Conservation (phyloP, 2,329 filamentous ascomycete genomes). For the Aspergillus sp. region DNA sequence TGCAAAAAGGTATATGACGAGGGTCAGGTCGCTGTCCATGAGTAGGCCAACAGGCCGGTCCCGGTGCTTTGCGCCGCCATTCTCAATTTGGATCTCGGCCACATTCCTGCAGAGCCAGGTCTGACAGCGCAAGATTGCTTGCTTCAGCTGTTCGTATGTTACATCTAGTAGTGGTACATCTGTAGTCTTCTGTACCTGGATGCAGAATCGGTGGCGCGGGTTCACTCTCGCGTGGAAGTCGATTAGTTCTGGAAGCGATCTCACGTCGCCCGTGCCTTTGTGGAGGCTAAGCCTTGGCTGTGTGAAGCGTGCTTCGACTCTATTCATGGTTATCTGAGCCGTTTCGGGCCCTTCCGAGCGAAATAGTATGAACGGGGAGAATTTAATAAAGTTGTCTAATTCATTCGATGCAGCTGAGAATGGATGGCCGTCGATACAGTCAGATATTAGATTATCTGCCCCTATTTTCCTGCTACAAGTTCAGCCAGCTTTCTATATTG, state of each 20-base stretch:
- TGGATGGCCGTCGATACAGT: not conserved
- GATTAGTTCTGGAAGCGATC: not conserved
- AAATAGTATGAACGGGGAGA: no score
- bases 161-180: not conserved
- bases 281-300: no score
- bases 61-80: not conserved
- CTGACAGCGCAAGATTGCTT: not conserved
- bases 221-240: not conserved
- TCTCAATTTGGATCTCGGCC: not conserved
- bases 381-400: not conserved
- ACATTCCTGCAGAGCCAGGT: not conserved
- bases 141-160: not conserved
- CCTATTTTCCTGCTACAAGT: no score
- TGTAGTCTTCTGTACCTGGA: not conserved
- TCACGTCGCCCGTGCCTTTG: not conserved
- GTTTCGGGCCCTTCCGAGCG: no score
- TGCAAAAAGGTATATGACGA: not conserved
- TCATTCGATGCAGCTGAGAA: not conserved
- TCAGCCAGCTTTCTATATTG: no score
- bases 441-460: not conserved
- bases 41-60: conserved; percentile 18
- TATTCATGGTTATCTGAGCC: no score
- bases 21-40: not conserved
- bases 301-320: no score
- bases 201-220: not conserved